A percentile compares a stretch with the other conserved stretches of the same genome.
Conservation (phyloP, 495 filamentous ascomycete species). For the Penicillium samsonianum region DNA sequence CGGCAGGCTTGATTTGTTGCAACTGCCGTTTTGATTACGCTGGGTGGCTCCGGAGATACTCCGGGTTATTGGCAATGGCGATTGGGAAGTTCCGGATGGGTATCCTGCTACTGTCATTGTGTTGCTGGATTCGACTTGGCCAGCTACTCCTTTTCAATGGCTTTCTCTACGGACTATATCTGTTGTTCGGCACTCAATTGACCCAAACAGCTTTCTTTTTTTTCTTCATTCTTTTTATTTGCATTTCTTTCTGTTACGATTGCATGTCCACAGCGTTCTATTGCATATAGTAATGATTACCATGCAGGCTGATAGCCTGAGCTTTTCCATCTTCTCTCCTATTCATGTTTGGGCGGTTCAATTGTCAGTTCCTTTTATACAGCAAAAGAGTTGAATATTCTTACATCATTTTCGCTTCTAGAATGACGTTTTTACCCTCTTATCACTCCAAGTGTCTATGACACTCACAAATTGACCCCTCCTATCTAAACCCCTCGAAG, state of each 20-base stretch:
- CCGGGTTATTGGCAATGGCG: not conserved
- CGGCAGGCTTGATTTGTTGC: not conserved
- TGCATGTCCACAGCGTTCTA: slow-evolving; percentile 21
- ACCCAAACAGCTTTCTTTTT: slow-evolving; percentile 3
- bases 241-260: slow-evolving; percentile 10
- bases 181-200: not conserved
- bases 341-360: slow-evolving; percentile 8
- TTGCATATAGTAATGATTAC: slow-evolving; percentile 19
- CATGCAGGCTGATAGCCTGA: slow-evolving; percentile 1
- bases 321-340: slow-evolving; percentile 10
- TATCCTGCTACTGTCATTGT: not conserved
- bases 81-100: not conserved
- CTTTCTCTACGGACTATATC: not conserved
- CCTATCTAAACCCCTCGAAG: slow-evolving; percentile 6
- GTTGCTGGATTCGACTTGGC: not conserved
- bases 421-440: too few species aligned
- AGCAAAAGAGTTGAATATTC: slow-evolving; percentile 6
- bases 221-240: slow-evolving; percentile 4
- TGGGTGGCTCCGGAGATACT: slow-evolving; percentile 1
- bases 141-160: not conserved
- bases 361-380: slow-evolving; percentile 8
- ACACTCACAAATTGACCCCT: not conserved
- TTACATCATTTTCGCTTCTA: not conserved
- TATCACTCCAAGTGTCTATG: too few species aligned
- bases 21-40: not conserved